Base-by-base conservation (phyloP, 176 grass and related monocot genomes). In the Triticum dicoccoides region DNA sequence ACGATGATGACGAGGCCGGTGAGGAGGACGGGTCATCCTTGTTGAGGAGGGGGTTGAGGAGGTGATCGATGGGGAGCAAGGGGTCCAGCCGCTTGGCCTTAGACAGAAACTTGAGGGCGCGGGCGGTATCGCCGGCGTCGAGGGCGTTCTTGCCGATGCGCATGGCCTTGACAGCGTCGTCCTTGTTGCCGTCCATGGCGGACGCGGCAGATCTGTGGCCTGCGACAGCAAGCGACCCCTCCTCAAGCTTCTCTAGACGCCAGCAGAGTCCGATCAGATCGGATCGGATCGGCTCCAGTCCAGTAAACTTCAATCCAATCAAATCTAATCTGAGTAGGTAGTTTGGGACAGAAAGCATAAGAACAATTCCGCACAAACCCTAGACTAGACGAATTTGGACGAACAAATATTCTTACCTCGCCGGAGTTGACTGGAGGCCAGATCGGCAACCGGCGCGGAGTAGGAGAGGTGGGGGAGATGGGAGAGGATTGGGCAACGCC, bases 121-220 rank as follows among this genome's bases (percentile, higher is more conserved):
- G 92, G 17, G 77, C 13, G 24, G 67, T 87, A 58, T 99, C 97
- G 6, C 94, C 94, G 5, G 83, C 86, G 13, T 91, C 86, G 45
- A 96, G 70, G 39, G 97, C 94, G 9, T 72, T 80, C 83, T 87
- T 94, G 15, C 87, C 97, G 70, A 99, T 99, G 49, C 94, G 87
- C 84, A 99, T 72, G 90, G 94, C 96, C 82, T 96, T 96, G 78
- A 41, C 79, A 3, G 97, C 97, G 70, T 99, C 97, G 78, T 96
- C 97, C 83, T 96, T 99, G 94, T 99, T 99, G 49, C 97, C 94
- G 8, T 99, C 97, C 97, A 99, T 99, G 73, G 47, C 61, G n/a
- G n/a, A 11, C 5, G 56, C 37, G 80, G 45, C 83, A 84, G 80
- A 89, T 89, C 90, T 78, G 58, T 17, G 66, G 59, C 84, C 82